Evolutionary conservation across 805 yeast species (phyloP), one percentile per base, ranked within the genome.

Genomic region (Kuraishia floccosa): DNA sequence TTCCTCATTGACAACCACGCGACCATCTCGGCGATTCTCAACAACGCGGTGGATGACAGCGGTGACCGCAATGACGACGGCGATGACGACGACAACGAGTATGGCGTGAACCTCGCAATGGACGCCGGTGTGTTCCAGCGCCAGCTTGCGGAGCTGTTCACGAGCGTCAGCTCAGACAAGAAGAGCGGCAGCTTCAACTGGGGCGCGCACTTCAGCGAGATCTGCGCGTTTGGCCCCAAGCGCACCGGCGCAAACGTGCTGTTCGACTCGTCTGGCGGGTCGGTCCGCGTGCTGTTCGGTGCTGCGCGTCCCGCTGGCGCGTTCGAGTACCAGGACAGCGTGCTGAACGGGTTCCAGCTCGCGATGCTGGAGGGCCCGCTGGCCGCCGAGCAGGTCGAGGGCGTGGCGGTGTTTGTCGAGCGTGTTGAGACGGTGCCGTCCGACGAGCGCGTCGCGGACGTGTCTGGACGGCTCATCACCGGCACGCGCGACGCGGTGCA

Each of bases 311-410:
- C 9, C 15, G 20, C 31, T n/a, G 22, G 15, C 11, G 9, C 17
- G 10, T 58, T 63, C 35, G 61, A 58, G 30, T 69, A 58, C 46
- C 81, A 74, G 39, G 76, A 76, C 31, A 72, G 78, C 43, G 53
- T 89, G 2, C 46, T 82, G 28, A 78, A 81, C 41, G 98, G 95
- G 1, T 87, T 86, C 53, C 93, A 84, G 49, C 55, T 85, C 24
- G 84, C 95, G 4, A 71, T 74, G 28, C 63, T 66, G 25, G 83
- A 76, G 47, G 99, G 99, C 2, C 97, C 97, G 0, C 60, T 91
- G 27, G 78, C 89, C 0, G 71, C 79, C 4, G 99, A 91, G 50
- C 87, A 86, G 0, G 68, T 84, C 15, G 89, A 85, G 50, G 96
- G 96, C 6, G 69, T 82, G 39, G 66, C 80, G 10, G 70, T 77